Conservation (phyloP, 2,329 filamentous ascomycete genomes). For the Colletotrichum godetiae region DNA sequence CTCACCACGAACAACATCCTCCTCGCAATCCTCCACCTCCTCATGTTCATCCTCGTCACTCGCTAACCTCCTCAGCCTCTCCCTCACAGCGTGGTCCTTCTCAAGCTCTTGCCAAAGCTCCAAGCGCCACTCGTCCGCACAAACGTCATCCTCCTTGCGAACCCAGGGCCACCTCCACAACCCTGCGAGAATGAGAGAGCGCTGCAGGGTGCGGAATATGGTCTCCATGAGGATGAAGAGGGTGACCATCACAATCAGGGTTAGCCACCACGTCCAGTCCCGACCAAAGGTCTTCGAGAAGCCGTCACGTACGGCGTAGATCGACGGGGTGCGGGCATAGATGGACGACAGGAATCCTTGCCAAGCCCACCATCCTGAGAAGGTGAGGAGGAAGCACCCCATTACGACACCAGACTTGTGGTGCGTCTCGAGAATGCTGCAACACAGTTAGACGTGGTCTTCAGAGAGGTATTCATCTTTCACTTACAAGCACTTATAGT, state of each 20-base stretch:
- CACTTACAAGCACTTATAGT: conserved; percentile 78
- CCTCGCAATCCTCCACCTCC: conserved; percentile 33
- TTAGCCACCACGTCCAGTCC: conserved; percentile 80
- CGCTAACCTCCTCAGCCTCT: conserved; percentile 55
- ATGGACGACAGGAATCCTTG: conserved; percentile 75
- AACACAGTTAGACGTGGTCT: conserved; percentile 37
- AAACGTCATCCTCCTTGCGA: conserved; percentile 38
- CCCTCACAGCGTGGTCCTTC: conserved; percentile 57
- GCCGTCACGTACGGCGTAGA: conserved; percentile 76
- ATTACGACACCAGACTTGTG: conserved; percentile 76
- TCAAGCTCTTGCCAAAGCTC: conserved; percentile 71
- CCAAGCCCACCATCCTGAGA: conserved; percentile 78
- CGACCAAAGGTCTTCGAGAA: conserved; percentile 75
- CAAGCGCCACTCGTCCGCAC: conserved; percentile 60
- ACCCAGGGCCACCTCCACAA: conserved; percentile 61
- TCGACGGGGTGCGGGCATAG: conserved; percentile 60
- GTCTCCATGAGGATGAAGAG: conserved; percentile 74
- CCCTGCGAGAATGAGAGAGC: conserved; percentile 57
- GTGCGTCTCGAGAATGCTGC: conserved; percentile 79
- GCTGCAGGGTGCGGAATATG: conserved; percentile 62
- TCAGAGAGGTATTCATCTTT: not conserved
- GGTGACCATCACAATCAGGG: conserved; percentile 72
- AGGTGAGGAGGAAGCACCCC: conserved; percentile 67
- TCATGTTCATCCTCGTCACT: conserved; percentile 44
- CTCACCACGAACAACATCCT: not conserved